Evolutionary conservation across 2,329 filamentous ascomycete species (phyloP).

Genomic region (Amauroascus niger): DNA sequence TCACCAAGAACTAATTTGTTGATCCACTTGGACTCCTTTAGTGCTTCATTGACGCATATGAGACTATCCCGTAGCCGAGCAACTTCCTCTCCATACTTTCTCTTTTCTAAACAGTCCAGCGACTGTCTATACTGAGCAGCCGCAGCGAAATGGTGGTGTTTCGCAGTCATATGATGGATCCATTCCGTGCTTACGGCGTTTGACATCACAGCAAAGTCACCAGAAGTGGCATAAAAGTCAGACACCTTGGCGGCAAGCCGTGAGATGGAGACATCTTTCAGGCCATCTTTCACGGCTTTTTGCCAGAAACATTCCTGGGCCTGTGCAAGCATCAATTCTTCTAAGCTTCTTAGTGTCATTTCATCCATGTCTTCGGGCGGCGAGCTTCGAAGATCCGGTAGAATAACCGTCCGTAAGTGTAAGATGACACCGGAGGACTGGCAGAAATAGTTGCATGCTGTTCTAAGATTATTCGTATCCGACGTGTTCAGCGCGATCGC

Average conservation of each 20-base stretch:
- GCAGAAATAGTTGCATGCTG: constrained; percentile 82
- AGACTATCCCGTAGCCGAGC: constrained; percentile 75
- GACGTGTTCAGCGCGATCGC: constrained; percentile 69
- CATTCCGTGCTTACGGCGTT: constrained; percentile 84
- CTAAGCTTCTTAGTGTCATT: constrained; percentile 71
- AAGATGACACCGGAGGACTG: constrained; percentile 73
- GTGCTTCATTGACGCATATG: constrained; percentile 69
- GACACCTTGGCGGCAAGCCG: constrained; percentile 85
- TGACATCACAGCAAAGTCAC: constrained; percentile 78
- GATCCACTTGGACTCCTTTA: constrained; percentile 75
- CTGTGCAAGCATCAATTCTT: constrained; percentile 78
- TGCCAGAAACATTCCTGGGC: constrained; percentile 98
- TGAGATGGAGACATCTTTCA: constrained; percentile 86
- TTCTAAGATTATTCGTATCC: constrained; percentile 72
- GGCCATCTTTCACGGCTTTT: constrained; percentile 85
- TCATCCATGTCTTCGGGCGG: constrained; percentile 95
- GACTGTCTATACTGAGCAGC: constrained; percentile 90
- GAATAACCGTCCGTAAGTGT: constrained; percentile 64
- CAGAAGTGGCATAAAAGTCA: constrained; percentile 76
- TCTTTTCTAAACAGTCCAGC: constrained; percentile 83
- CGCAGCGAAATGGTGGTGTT: constrained; percentile 93
- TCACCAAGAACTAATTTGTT: constrained; percentile 74
- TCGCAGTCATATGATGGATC: constrained; percentile 97
- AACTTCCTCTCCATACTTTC: constrained; percentile 90
- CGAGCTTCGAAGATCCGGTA: constrained; percentile 72